phyloP scores from a whole-genome alignment of 2,329 filamentous ascomycete species.

The Aspergillus novoparasiticus region DNA sequence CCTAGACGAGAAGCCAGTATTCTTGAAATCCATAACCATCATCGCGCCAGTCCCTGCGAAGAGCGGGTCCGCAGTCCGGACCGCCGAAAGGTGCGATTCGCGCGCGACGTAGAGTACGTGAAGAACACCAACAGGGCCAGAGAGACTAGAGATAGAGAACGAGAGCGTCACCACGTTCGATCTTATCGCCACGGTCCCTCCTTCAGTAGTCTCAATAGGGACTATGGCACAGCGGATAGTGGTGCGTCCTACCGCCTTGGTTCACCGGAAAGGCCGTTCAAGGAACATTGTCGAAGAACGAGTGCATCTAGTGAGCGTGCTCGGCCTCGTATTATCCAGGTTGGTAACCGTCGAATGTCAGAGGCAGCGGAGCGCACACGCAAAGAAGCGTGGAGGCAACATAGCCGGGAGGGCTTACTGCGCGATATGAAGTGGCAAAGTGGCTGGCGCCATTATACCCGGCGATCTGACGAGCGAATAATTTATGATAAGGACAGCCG shows the following conservation, averaged over 20 bases:
- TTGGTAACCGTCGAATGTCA: constrained; percentile 25
- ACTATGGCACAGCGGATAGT: not conserved
- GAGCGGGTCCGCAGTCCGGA: constrained; percentile 7
- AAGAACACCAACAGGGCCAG: constrained; percentile 9
- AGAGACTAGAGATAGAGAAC: constrained; percentile 3
- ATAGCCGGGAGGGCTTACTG: constrained; percentile 11
- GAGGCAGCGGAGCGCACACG: constrained; percentile 22
- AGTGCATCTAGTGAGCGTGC: not conserved
- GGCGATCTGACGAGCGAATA: constrained; percentile 10
- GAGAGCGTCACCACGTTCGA: not conserved
- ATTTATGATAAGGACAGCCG: not conserved
- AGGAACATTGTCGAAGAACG: not conserved
- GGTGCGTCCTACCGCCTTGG: not conserved
- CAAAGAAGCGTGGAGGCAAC: constrained; percentile 17
- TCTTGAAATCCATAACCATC: constrained; percentile 19
- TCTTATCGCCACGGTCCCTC: not conserved
- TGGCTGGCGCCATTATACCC: constrained; percentile 7
- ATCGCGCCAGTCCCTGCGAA: constrained; percentile 5
- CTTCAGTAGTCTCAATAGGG: not conserved
- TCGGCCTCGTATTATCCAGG: constrained; percentile 29
- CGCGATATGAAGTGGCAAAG: constrained; percentile 10
- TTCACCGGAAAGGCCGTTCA: not conserved
- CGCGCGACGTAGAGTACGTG: constrained; percentile 19
- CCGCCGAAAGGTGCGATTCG: constrained; percentile 22
- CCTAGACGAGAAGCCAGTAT: constrained; percentile 9